Evolutionary conservation across 2,329 filamentous ascomycete species (phyloP).

Genomic region (Dothidotthia symphoricarpi): DNA sequence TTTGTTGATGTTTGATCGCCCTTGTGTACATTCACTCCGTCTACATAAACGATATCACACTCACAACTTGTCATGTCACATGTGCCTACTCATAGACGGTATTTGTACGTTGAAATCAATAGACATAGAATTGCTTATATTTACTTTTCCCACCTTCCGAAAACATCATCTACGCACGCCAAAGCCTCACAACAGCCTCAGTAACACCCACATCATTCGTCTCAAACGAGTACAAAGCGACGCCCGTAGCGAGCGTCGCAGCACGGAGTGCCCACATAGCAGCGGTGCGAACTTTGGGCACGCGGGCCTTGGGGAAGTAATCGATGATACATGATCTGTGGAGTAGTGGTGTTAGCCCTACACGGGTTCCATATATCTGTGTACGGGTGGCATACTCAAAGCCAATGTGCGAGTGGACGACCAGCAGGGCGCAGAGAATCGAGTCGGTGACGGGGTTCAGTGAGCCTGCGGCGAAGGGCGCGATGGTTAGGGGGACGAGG

Average conservation of each 20-base stretch:
- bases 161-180: slow-evolving; percentile 66
- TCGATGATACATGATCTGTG: slow-evolving; percentile 75
- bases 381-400: slow-evolving; percentile 86
- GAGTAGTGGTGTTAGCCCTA: neutral
- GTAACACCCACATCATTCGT: slow-evolving; percentile 96
- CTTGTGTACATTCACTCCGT: no score
- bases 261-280: slow-evolving; percentile 76
- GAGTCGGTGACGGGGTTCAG: slow-evolving; percentile 89
- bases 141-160: neutral
- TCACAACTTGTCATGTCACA: no score
- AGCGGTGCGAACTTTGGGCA: slow-evolving; percentile 65
- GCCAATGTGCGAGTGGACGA: slow-evolving; percentile 94
- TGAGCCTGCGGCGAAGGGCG: slow-evolving; percentile 87
- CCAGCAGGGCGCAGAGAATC: slow-evolving; percentile 74
- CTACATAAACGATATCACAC: no score
- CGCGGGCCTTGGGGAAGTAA: slow-evolving; percentile 74
- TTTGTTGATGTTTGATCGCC: no score
- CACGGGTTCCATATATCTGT: slow-evolving; percentile 13
- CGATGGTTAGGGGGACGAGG: slow-evolving; percentile 81
- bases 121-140: no score
- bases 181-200: slow-evolving; percentile 82
- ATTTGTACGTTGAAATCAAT: no score
- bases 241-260: slow-evolving; percentile 74
- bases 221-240: slow-evolving; percentile 97
- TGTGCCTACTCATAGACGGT: no score